Evolutionary conservation across 2,329 filamentous ascomycete species (phyloP).

Genomic region (Colletotrichum costaricense): DNA sequence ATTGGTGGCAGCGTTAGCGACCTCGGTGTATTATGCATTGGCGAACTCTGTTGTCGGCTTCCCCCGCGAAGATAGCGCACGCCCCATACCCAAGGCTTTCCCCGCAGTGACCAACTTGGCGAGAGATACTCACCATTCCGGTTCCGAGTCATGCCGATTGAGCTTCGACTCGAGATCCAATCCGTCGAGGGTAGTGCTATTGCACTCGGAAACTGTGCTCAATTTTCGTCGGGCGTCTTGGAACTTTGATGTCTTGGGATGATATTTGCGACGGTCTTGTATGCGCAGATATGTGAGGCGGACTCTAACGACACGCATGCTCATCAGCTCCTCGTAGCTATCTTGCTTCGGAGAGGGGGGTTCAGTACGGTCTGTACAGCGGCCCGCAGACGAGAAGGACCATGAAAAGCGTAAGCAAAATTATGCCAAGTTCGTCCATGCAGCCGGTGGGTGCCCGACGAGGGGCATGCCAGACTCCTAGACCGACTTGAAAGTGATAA

Average conservation of each 20-base stretch:
- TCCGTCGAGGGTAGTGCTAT: conserved; percentile 20
- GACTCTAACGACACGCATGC: background rate
- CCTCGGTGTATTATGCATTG: background rate
- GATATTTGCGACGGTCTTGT: conserved; percentile 33
- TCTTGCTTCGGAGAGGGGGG: background rate
- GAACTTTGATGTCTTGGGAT: conserved; percentile 29
- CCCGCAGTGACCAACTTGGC: background rate
- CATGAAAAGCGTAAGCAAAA: conserved; percentile 28
- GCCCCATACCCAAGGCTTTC: background rate
- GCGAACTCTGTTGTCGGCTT: background rate
- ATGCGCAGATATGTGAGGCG: conserved; percentile 10
- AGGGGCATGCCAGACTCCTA: conserved; percentile 14
- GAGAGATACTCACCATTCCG: conserved; percentile 25
- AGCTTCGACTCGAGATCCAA: conserved; percentile 26
- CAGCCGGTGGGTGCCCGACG: background rate
- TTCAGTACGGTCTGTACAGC: conserved; percentile 29
- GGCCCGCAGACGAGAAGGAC: conserved; percentile 22
- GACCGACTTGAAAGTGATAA: background rate
- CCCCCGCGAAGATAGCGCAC: background rate
- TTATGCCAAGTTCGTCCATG: conserved; percentile 33
- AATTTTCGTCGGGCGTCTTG: conserved; percentile 43
- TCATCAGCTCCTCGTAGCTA: conserved; percentile 17
- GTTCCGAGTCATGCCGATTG: conserved; percentile 7
- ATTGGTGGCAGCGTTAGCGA: conserved; percentile 32
- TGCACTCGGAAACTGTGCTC: conserved; percentile 43